phyloP scores from a whole-genome alignment of 305 asterid genomes.

The Nicotiana rustica region DNA sequence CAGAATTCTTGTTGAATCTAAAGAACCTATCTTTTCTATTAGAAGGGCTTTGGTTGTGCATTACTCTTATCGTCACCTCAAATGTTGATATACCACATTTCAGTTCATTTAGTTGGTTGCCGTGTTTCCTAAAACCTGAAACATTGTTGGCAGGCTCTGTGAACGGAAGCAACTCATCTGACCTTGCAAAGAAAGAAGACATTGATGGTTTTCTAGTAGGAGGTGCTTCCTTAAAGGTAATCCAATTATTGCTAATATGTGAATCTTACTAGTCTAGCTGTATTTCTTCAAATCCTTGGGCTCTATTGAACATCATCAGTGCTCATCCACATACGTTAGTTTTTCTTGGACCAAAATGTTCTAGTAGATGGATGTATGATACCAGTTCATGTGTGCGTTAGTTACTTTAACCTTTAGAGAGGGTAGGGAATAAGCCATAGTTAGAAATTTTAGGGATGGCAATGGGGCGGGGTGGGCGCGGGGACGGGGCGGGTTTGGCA shows the following conservation, averaged over 20 bases:
- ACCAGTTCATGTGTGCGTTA: background rate
- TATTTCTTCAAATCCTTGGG: background rate
- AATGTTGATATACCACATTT: background rate
- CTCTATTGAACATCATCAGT: background rate
- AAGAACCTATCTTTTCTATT: background rate
- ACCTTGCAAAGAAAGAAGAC: slow-evolving; percentile 88
- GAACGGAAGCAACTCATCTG: slow-evolving; percentile 84
- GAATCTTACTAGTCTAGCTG: slow-evolving; percentile 23
- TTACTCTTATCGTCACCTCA: background rate
- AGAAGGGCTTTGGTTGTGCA: background rate
- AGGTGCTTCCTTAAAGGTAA: slow-evolving; percentile 95
- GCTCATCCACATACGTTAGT: background rate
- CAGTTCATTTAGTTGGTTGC: slow-evolving; percentile 18
- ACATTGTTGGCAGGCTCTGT: slow-evolving; percentile 69
- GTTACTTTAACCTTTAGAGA: background rate
- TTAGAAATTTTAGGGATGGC: too few relatives aligned
- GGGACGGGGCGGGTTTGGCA: too few relatives aligned
- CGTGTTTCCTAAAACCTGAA: background rate
- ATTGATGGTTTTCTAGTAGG: slow-evolving; percentile 98
- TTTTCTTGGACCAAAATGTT: slow-evolving; percentile 22
- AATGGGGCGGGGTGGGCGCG: too few relatives aligned
- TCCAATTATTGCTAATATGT: background rate
- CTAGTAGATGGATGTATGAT: background rate
- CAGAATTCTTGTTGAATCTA: slow-evolving; percentile 7
- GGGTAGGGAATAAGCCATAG: background rate